Evolutionary conservation across 805 yeast genomes (phyloP).

Genomic region (Yarrowia porcina): DNA sequence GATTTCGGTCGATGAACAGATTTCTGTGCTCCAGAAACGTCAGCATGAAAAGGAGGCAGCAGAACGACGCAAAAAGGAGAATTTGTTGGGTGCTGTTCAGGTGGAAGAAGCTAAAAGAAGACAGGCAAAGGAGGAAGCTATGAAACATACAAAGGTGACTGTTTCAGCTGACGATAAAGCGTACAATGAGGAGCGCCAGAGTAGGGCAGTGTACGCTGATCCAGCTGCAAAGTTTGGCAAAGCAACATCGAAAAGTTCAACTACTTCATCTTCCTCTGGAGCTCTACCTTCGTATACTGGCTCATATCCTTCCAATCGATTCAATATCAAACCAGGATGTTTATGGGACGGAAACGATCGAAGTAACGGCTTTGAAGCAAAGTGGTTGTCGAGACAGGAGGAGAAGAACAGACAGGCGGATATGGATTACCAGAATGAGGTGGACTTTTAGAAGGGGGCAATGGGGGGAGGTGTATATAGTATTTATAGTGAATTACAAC

Average conservation of each 20-base stretch:
- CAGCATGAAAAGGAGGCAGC: background rate
- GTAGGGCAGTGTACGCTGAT: background rate
- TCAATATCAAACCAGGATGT: constrained; percentile 17
- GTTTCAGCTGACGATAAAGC: background rate
- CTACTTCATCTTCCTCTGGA: background rate
- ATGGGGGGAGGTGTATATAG: background rate
- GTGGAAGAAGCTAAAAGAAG: background rate
- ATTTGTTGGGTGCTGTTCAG: constrained; percentile 2
- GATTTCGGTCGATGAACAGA: constrained; percentile 6
- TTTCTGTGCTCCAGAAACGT: constrained; percentile 3
- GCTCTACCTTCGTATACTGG: background rate
- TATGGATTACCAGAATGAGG: constrained; percentile 9
- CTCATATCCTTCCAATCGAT: background rate
- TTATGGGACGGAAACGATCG: constrained; percentile 16
- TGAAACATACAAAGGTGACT: background rate
- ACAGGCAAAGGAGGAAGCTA: background rate
- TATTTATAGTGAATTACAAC: too few species aligned
- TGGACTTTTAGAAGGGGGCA: background rate
- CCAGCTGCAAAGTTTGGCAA: constrained; percentile 16
- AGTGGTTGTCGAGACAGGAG: constrained; percentile 11
- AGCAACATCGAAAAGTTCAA: background rate
- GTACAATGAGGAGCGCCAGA: constrained; percentile 19
- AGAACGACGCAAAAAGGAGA: constrained; percentile 4
- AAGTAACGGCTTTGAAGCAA: constrained; percentile 4
- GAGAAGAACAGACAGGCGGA: constrained; percentile 1